Evolutionary conservation across 495 filamentous ascomycete species (phyloP), one percentile per base, ranked within the genome.

Genomic region (Pyrenopolyporus hunteri): DNA sequence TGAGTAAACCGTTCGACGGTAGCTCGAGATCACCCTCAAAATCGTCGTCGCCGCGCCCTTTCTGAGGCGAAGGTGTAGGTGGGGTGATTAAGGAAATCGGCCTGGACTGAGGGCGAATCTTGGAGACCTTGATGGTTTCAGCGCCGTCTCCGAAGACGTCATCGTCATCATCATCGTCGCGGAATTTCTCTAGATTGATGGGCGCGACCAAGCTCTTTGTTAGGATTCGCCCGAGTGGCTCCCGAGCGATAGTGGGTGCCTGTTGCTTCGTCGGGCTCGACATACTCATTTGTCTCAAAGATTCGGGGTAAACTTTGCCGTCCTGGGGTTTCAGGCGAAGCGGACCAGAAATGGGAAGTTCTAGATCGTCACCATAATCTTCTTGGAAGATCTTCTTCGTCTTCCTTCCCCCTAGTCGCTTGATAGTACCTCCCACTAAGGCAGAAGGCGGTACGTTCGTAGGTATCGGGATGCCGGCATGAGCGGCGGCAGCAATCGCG

Each of bases 301-400:
- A 74, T 49, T 91, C 89, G 11, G 89, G 88, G 67, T 90, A 92
- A 43, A 80, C 75, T 25, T 75, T 75, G 47, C 77, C 78, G 42
- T 83, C 82, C 20, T 80, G 81, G 7, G 75, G 75, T 70, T 87
- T 89, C 45, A 95, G 78, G 63, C 86, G 80, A 51, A 93, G 73
- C 2, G 80, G 79, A 40, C 85, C 83, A 28, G 75, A 73, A 35
- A 77, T 78, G 1, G 92, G 90, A 35, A 97, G 77, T 59, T 96
- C 92, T 44, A 98, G 76, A 68, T 98, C 94, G 57, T 96, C 90
- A 40, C 85, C 88, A 89, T 93, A 97, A 73, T 96, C 93, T 71
- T 97, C 94, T 64, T 88, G 80, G 36, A 82, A 75, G 57, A 90
- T 86, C 72, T 88, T 90, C 69, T 86, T 89, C 37, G 86, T 82